Conservation (phyloP, 495 filamentous ascomycete species). For the Aspergillus biplanus region DNA sequence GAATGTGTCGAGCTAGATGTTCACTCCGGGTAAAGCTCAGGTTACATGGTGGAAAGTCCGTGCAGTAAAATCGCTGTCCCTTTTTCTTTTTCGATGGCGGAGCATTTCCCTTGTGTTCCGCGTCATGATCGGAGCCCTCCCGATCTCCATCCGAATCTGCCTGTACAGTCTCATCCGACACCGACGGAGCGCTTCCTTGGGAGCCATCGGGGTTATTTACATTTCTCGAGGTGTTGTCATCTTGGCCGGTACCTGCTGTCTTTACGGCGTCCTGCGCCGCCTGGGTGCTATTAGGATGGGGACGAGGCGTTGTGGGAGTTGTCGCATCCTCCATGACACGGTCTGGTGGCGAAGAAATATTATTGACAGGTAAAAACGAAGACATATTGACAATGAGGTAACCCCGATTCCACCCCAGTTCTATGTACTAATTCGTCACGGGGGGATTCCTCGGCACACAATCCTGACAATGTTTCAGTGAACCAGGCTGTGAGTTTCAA, state of each 20-base stretch:
- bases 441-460: conserved; percentile 22
- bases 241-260: conserved; percentile 28
- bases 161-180: conserved; percentile 77
- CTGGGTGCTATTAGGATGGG: conserved; percentile 48
- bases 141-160: conserved; percentile 71
- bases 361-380: conserved; percentile 79
- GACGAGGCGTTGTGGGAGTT: conserved; percentile 66
- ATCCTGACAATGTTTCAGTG: conserved; percentile 16
- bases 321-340: conserved; percentile 57
- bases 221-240: conserved; percentile 37
- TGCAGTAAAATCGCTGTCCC: conserved; percentile 95
- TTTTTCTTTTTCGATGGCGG: conserved; percentile 89
- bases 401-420: conserved; percentile 25
- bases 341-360: conserved; percentile 60
- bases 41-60: conserved; percentile 93
- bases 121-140: conserved; percentile 76
- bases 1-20: conserved; percentile 91
- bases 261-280: conserved; percentile 36
- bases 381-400: conserved; percentile 47
- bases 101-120: conserved; percentile 52
- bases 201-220: conserved; percentile 27
- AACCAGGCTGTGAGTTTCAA: conserved; percentile 15
- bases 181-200: conserved; percentile 45
- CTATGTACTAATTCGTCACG: conserved; percentile 27
- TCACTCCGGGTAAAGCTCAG: conserved; percentile 96